Evolutionary conservation across 352 stramenopile genomes (phyloP), one percentile per base, ranked within the genome.

Genomic region (Phytophthora melonis): DNA sequence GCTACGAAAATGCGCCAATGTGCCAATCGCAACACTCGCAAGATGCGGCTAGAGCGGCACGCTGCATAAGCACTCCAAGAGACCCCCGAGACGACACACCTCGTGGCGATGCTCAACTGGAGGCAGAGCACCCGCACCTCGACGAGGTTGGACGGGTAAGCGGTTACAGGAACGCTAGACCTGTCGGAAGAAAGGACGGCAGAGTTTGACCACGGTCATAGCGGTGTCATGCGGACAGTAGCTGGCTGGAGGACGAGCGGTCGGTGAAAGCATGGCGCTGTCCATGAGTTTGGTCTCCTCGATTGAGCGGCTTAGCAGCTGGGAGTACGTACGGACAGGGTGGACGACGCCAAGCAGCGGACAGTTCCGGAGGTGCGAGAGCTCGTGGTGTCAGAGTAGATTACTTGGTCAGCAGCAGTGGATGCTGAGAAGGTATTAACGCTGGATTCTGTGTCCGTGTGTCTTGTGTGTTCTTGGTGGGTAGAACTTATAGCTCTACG

Each of bases 401-500:
- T 18, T 43, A 5, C 27, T 32, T 32, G 27, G 3, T 32, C 27
- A 8, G 27, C 34, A 43, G 34, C 13, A 4, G 34, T 43, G 34
- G 34, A 14, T 43, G 34, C 34, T 14, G 34, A 2, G 34, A 43
- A 16, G 34, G 1, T 43, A 10, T 3, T 43, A 43, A 43, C 34
- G 34, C 34, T 39, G 34, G 34, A 16, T 7, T 50, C 43, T 21
- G 14, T 50, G 43, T 21, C 1, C 43, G 13, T 18, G 13, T 18
- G 18, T 50, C 43, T 19, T 50, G 43, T 70, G 23, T 27, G 23
- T 27, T 27, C 47, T 63, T 9, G 54, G 16, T 16, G 43, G 5
- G 11, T 53, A 82, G 75, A 79, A 79, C 34, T 52, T 72, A 6
- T 41, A 72, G 18, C 19, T 82, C 30, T 82, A 74, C 19, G 72